Evolutionary conservation across 2,329 filamentous ascomycete species (phyloP).

Genomic region (Pyrenochaeta sp.): DNA sequence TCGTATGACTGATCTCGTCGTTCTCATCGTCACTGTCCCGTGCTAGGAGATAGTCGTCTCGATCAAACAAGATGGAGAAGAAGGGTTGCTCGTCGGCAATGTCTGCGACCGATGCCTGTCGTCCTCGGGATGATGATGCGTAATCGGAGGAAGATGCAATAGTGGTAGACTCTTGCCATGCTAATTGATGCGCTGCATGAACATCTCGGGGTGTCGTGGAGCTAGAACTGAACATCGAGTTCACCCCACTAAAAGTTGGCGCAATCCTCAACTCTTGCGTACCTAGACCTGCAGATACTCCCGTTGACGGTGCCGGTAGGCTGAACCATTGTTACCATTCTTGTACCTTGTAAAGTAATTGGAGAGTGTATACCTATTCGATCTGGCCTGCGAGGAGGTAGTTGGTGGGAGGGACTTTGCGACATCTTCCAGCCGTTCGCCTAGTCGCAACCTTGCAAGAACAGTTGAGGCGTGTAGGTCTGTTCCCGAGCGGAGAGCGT

Average conservation of each 20-base stretch:
- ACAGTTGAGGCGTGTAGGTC: slow-evolving; percentile 29
- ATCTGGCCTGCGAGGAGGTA: slow-evolving; percentile 11
- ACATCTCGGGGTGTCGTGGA: slow-evolving; percentile 18
- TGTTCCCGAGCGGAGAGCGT: slow-evolving; percentile 23
- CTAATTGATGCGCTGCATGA: slow-evolving; percentile 11
- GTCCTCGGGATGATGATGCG: slow-evolving; percentile 11
- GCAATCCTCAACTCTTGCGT: slow-evolving; percentile 19
- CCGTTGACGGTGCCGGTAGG: slow-evolving; percentile 22
- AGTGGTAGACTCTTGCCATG: slow-evolving; percentile 8
- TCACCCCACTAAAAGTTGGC: slow-evolving; percentile 8
- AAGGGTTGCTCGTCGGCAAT: slow-evolving; percentile 10
- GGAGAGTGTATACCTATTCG: slow-evolving; percentile 25
- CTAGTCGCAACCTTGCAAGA: slow-evolving; percentile 26
- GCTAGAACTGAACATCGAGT: slow-evolving; percentile 8
- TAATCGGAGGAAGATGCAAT: slow-evolving; percentile 8
- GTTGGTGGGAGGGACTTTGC: slow-evolving; percentile 23
- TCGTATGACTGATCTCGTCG: slow-evolving; percentile 6
- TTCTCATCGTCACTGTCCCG: slow-evolving; percentile 19
- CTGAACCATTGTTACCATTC: slow-evolving; percentile 22
- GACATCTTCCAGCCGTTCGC: slow-evolving; percentile 28
- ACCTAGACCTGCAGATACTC: slow-evolving; percentile 17
- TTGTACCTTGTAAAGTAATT: slow-evolving; percentile 5
- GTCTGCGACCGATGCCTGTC: slow-evolving; percentile 6
- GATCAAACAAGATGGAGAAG: slow-evolving; percentile 24
- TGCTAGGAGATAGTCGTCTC: slow-evolving; percentile 26